These are phyloP conservation scores for Trametes polyzona DNA, from an alignment of 1,284 basidiomycete genomes.

Conservation along the genomic window DNA sequence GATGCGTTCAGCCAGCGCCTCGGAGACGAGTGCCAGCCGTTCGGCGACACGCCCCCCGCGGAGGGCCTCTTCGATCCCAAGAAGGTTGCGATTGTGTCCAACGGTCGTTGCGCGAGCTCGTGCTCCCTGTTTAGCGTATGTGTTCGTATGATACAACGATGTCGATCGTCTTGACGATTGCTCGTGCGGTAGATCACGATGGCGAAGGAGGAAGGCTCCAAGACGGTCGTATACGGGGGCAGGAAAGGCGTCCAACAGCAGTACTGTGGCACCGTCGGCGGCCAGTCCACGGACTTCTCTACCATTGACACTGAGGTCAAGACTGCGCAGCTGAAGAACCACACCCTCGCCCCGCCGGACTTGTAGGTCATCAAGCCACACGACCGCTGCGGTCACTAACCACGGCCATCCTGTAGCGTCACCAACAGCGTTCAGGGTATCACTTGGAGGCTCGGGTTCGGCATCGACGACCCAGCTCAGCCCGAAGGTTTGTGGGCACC, in stretches of 20 bases:
- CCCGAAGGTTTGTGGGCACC: conserved; percentile 54
- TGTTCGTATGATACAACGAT: conserved; percentile 17
- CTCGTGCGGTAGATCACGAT: conserved; percentile 53
- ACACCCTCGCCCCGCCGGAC: conserved; percentile 62
- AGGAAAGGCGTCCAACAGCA: conserved; percentile 52
- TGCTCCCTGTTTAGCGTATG: conserved; percentile 62
- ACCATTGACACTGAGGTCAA: conserved; percentile 64
- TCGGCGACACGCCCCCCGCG: conserved; percentile 45
- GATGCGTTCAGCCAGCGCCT: conserved; percentile 57
- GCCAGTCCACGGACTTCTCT: conserved; percentile 58
- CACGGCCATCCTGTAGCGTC: conserved; percentile 37
- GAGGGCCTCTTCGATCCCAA: conserved; percentile 54
- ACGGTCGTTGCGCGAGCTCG: conserved; percentile 57
- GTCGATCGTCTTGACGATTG: conserved; percentile 2
- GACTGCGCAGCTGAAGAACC: conserved; percentile 56
- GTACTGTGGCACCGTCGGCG: conserved; percentile 66
- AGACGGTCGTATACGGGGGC: conserved; percentile 60
- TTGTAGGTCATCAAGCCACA: conserved; percentile 44
- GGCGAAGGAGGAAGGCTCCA: conserved; percentile 59
- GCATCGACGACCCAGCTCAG: conserved; percentile 50
- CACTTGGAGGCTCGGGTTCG: conserved; percentile 66
- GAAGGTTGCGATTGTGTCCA: conserved; percentile 60
- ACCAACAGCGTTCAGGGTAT: conserved; percentile 60
- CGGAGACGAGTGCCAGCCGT: conserved; percentile 62
- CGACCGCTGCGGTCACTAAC: neutral